A percentile compares a stretch with the other conserved stretches of the same genome.
Conservation (phyloP, 306 rosid species). For the Vachellia collinsii region DNA sequence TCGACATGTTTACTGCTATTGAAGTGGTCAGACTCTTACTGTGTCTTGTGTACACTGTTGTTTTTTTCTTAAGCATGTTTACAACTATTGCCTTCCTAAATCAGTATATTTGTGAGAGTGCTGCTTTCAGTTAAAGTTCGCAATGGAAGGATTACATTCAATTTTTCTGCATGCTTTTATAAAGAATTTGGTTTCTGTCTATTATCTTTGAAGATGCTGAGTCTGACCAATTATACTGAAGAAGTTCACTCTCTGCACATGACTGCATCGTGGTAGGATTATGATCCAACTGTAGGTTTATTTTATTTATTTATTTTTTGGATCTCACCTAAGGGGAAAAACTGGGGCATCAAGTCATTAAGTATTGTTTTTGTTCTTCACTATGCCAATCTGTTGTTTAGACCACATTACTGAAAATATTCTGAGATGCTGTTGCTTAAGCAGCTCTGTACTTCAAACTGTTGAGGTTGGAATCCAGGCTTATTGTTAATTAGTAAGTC, state of each 20-base stretch:
- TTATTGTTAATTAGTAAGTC: conserved; percentile 38
- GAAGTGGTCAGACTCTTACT: conserved; percentile 28
- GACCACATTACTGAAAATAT: neutral
- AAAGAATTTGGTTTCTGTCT: neutral
- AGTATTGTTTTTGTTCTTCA: neutral
- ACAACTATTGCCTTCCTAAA: neutral
- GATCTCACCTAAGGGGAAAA: neutral
- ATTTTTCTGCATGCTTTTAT: conserved; percentile 11
- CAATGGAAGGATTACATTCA: conserved; percentile 30
- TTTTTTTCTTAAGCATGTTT: neutral
- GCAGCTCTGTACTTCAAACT: neutral
- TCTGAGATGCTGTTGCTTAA: conserved; percentile 12
- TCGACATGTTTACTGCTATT: neutral
- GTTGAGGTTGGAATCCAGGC: conserved; percentile 28
- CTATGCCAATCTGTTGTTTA: conserved; percentile 2
- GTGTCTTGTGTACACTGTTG: neutral
- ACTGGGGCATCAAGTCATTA: conserved; percentile 13
- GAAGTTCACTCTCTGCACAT: conserved; percentile 3
- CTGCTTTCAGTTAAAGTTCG: conserved; percentile 7
- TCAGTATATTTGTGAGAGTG: neutral
- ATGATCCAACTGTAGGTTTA: too few species aligned
- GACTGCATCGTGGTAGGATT: neutral
- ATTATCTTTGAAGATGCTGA: neutral
- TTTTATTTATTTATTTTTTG: too few species aligned
- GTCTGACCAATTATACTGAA: conserved; percentile 20